Conservation (phyloP, 768 basidiomycete species). For the Suillus subalutaceus region DNA sequence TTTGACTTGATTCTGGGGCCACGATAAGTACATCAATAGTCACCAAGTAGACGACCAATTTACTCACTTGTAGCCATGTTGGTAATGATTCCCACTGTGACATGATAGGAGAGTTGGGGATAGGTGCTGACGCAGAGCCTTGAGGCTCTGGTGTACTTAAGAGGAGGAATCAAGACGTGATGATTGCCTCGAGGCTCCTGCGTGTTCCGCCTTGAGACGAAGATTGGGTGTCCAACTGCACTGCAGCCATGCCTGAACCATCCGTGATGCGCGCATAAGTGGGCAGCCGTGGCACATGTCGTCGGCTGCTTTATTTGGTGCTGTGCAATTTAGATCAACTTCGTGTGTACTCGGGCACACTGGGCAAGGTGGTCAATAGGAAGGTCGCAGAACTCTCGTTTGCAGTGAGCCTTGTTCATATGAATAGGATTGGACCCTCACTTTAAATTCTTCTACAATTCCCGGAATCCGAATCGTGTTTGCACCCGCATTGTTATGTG, state of each 20-base stretch:
- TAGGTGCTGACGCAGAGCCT: background rate
- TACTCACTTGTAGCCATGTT: constrained; percentile 2
- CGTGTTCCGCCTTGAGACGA: background rate
- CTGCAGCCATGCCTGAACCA: constrained; percentile 3
- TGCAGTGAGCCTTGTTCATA: too few relatives aligned
- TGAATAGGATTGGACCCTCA: too few relatives aligned
- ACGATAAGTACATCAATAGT: background rate
- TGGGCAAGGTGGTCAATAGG: too few relatives aligned
- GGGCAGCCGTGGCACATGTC: background rate
- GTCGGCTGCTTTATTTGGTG: background rate
- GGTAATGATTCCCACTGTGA: constrained; percentile 5
- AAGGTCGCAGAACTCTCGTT: too few relatives aligned
- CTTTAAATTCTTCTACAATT: too few relatives aligned
- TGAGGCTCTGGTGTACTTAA: background rate
- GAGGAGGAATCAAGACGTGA: background rate
- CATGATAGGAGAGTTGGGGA: background rate
- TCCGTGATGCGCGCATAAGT: background rate
- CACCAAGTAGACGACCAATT: background rate
- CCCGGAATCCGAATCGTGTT: too few relatives aligned
- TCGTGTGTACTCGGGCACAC: too few relatives aligned
- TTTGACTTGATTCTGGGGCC: background rate
- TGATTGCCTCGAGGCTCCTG: constrained; percentile 1
- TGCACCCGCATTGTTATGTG: too few relatives aligned
- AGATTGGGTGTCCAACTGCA: background rate
- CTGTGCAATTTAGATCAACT: too few relatives aligned